These are phyloP conservation scores for Thraustochytrium striatum DNA, from an alignment of 352 stramenopile genomes.

Conservation along the genomic window DNA sequence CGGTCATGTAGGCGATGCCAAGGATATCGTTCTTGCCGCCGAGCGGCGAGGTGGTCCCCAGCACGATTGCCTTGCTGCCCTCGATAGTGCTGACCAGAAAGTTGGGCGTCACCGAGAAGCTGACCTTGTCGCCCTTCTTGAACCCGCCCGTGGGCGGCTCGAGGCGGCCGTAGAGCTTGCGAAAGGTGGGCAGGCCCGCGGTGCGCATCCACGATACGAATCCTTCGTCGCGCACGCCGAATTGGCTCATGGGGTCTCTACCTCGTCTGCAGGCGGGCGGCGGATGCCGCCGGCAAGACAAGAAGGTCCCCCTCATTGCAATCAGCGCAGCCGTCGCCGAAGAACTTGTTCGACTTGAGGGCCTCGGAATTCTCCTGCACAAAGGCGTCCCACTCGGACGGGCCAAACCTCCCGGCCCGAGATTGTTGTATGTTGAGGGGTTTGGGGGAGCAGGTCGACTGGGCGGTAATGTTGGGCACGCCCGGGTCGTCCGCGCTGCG, in stretches of 20 bases:
- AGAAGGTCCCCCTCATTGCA: conserved; percentile 20
- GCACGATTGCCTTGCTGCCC: conserved; percentile 91
- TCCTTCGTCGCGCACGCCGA: conserved; percentile 79
- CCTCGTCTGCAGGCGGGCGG: neutral
- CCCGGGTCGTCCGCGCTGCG: neutral
- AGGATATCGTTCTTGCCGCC: conserved; percentile 93
- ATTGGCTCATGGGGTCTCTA: neutral
- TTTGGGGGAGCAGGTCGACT: conserved; percentile 1
- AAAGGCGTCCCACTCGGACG: neutral
- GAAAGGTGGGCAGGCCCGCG: conserved; percentile 93
- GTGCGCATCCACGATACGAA: conserved; percentile 99
- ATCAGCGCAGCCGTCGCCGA: conserved; percentile 24
- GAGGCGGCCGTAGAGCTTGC: conserved; percentile 99
- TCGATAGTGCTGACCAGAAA: conserved; percentile 90
- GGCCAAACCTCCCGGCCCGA: neutral
- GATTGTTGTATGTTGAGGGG: conserved; percentile 19
- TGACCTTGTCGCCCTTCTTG: conserved; percentile 73
- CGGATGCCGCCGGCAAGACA: conserved; percentile 39
- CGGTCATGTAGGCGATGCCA: conserved; percentile 88
- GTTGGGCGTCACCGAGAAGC: conserved; percentile 89
- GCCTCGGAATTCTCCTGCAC: neutral
- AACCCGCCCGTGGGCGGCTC: conserved; percentile 71
- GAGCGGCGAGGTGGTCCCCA: conserved; percentile 91
- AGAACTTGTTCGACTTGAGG: conserved; percentile 13
- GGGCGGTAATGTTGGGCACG: neutral